Base-by-base conservation (phyloP, 202 grass and related monocot genomes). In the Sporobolus alterniflorus region DNA sequence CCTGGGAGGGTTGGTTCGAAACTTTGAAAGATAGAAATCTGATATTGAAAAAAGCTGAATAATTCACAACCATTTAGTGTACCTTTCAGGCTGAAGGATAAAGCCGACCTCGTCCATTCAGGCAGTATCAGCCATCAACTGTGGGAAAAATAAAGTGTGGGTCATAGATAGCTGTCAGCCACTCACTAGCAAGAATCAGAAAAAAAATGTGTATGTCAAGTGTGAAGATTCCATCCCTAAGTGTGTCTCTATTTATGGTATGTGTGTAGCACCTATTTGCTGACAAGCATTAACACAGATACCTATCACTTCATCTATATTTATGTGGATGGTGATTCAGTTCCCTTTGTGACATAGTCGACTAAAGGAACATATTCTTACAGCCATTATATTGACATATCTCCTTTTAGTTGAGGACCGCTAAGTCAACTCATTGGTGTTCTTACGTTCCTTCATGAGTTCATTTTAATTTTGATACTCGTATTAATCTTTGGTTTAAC, bases 281-380 rank as follows among this genome's bases (percentile, higher is more conserved):
- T 49, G 36, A 39, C 28, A 34, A 55, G 51, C 36, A 46, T 69
- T 25, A 22, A 28, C 44, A 18, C 31, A 20, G 9, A 52, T 67
- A 46, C 59, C 22, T 52, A 52, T 64, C 60, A 21, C 67, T 79
- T 78, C 34, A 8, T 16, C 36, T 85, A 10, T 12, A 75, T 75
- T 86, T 60, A 28, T 48, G 62, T 50, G 40, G 70, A 74, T 69
- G n/a, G 36, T 7, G 51, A 68, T 47, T 67, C 46, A 42, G 12
- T 41, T 60, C 10, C 24, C 11, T 46, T 82, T 29, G 16, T 78
- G 73, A 49, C 41, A 30, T 61, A 34, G 16, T 33, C 74, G 76
- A 48, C 50, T 81, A 14, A 16, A 81, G 28, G 40, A 80, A 67
- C 22, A 67, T 50, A 86, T 86, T 86, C 77, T 67, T 46, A 21